Percentiles rank a stretch among this genome's conserved stretches.
Evolutionary conservation across 202 grass and related monocot genomes (phyloP).

Genomic region (Elaeis oleifera): DNA sequence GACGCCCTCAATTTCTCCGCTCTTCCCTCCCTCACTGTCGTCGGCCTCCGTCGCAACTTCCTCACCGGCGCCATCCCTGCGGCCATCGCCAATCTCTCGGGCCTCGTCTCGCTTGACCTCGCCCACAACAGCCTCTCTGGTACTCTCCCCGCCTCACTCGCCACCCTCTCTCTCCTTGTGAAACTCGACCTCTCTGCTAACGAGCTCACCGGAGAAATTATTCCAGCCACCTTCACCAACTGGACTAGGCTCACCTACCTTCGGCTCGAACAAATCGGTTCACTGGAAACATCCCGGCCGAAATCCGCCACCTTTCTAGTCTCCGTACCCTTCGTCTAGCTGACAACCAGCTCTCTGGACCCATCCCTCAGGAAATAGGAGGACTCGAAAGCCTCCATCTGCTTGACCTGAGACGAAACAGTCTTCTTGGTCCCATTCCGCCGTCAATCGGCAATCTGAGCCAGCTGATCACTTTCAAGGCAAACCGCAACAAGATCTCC

Average conservation of each 20-base stretch:
- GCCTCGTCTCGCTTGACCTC: background rate
- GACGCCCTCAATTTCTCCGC: constrained; percentile 14
- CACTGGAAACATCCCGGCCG: background rate
- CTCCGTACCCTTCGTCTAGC: background rate
- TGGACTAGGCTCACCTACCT: no score
- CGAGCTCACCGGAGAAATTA: background rate
- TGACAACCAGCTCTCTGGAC: no score
- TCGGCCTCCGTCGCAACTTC: background rate
- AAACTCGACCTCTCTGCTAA: background rate
- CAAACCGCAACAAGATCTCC: no score
- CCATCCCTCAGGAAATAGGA: no score
- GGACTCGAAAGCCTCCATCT: no score
- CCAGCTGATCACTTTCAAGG: no score
- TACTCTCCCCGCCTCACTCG: background rate
- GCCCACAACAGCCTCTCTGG: background rate
- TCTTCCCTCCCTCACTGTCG: background rate
- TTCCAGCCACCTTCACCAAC: background rate
- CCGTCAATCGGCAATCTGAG: no score
- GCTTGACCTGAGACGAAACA: no score
- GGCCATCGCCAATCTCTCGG: background rate
- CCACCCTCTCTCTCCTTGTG: background rate
- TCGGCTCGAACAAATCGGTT: background rate
- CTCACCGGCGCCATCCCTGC: constrained; percentile 1
- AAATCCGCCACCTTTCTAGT: background rate
- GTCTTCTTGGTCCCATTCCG: no score